Base-by-base conservation (phyloP, 2,329 filamentous ascomycete genomes). In the Pseudogymnoascus sp. region DNA sequence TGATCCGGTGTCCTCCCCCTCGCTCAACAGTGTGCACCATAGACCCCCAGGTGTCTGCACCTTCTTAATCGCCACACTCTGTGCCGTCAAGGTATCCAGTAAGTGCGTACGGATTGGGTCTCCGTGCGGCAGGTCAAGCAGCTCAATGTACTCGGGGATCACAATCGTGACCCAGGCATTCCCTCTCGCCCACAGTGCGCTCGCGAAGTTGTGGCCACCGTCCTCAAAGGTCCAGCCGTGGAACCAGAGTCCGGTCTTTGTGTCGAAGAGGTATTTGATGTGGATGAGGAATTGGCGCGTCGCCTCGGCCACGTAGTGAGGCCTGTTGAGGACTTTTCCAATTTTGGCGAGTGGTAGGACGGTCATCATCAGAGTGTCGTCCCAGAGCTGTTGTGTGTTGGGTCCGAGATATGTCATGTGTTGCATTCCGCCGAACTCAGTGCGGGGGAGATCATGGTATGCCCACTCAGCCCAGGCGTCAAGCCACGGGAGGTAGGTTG, bases 361-460 rank as follows among this genome's bases (percentile, higher is more conserved):
- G 0, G 88, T 92, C 89, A 93, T 93, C 89, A 93, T 92, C 47
- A 93, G 78, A 5, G 89, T 93, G 71, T 93, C 89, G 67, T 92
- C 89, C 89, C 89, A 93, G 20, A 92, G 78, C 75, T 92, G 87
- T 71, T 90, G 81, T 64, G 85, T 79, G 73, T 93, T 91, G 65
- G 82, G 79, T 2, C 84, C 81, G 33, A 86, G 74, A 67, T 92
- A 72, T 33, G 68, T 70, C 57, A 69, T 67, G 38, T 70, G 69
- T 57, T 70, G 67, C 70, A 74, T 72, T 8, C 72, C 79, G 54
- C 86, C 88, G 69, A 85, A 86, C 58, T 81, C 83, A 0, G 89
- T 92, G 39, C 88, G 80, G 11, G 84, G 83, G 28, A 92, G 79
- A 58, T 90, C 89, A 71, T 90, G 78, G 81, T 90, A 90, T 1